These are phyloP conservation scores for Leucoagaricus sp. DNA, from an alignment of 1,284 basidiomycete genomes.

Conservation along the genomic window DNA sequence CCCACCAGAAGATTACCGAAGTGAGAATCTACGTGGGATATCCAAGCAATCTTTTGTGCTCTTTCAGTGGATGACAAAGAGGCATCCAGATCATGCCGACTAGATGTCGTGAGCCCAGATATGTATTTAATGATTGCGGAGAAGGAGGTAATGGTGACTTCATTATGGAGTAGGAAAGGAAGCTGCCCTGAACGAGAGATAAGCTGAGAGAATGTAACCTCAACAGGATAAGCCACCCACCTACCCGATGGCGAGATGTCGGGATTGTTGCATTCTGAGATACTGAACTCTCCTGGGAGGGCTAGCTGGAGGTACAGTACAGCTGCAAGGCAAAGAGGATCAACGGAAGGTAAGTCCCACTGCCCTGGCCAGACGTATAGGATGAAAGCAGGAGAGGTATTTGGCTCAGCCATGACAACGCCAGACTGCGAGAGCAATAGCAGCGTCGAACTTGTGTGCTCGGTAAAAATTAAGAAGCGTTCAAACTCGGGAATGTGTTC, in stretches of 20 bases:
- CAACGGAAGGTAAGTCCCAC: constrained; percentile 65
- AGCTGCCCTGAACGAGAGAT: constrained; percentile 55
- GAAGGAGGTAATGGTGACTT: constrained; percentile 50
- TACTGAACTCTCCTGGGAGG: constrained; percentile 61
- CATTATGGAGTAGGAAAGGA: constrained; percentile 65
- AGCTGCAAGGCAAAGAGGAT: constrained; percentile 64
- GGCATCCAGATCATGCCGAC: constrained; percentile 41
- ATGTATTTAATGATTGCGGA: constrained; percentile 67
- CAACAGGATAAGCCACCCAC: constrained; percentile 30
- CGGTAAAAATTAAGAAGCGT: no score
- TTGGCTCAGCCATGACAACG: no score
- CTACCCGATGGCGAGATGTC: constrained; percentile 77
- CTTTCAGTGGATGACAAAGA: constrained; percentile 45
- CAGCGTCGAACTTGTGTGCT: not conserved
- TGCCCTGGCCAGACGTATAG: constrained; percentile 71
- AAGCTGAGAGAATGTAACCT: constrained; percentile 12
- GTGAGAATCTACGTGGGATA: constrained; percentile 62
- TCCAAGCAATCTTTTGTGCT: constrained; percentile 60
- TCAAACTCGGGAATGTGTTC: not conserved
- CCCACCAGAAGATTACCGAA: constrained; percentile 71
- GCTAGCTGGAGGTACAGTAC: constrained; percentile 66
- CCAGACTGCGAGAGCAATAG: no score
- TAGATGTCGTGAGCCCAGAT: constrained; percentile 38
- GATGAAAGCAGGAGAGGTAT: constrained; percentile 11
- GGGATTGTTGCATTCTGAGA: constrained; percentile 65